Evolutionary conservation across 805 yeast species (phyloP).

Genomic region (Nakazawaea holstii): DNA sequence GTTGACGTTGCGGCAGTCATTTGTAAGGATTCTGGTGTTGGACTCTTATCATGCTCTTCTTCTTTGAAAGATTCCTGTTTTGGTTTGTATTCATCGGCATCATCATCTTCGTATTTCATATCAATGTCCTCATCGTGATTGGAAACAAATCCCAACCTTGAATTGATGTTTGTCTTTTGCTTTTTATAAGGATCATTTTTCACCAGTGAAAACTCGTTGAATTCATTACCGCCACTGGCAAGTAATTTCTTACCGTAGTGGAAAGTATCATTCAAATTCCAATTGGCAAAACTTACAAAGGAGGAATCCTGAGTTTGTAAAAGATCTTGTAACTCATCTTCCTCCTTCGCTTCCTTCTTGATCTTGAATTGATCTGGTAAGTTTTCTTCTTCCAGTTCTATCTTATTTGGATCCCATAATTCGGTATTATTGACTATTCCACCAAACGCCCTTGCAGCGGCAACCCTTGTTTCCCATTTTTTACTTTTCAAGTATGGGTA

Average conservation of each 20-base stretch:
- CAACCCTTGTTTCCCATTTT: conserved; percentile 94
- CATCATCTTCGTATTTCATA: conserved; percentile 24
- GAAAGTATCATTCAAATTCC: conserved; percentile 44
- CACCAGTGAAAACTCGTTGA: conserved; percentile 14
- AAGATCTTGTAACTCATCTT: conserved; percentile 26
- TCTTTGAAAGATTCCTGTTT: conserved; percentile 7
- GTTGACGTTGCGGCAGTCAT: conserved; percentile 2
- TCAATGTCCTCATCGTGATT: conserved; percentile 9
- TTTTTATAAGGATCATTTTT: conserved; percentile 14
- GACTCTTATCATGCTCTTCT: conserved; percentile 11
- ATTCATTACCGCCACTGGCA: conserved; percentile 55
- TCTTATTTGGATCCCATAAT: conserved; percentile 78
- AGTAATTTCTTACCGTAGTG: conserved; percentile 50
- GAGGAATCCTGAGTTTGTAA: conserved; percentile 39
- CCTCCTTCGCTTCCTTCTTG: conserved; percentile 20
- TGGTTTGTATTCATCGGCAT: conserved; percentile 5
- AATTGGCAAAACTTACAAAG: conserved; percentile 42
- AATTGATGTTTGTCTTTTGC: conserved; percentile 24
- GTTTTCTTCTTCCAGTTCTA: conserved; percentile 16
- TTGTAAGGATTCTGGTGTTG: too few species aligned
- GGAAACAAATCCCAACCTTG: conserved; percentile 24
- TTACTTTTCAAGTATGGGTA: conserved; percentile 79
- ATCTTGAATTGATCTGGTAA: conserved; percentile 14
- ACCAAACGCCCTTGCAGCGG: conserved; percentile 94
- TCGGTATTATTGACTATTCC: conserved; percentile 79